Evolutionary conservation across 2,329 filamentous ascomycete species (phyloP), one percentile per base, ranked within the genome.

Genomic region (Colletotrichum siamense): DNA sequence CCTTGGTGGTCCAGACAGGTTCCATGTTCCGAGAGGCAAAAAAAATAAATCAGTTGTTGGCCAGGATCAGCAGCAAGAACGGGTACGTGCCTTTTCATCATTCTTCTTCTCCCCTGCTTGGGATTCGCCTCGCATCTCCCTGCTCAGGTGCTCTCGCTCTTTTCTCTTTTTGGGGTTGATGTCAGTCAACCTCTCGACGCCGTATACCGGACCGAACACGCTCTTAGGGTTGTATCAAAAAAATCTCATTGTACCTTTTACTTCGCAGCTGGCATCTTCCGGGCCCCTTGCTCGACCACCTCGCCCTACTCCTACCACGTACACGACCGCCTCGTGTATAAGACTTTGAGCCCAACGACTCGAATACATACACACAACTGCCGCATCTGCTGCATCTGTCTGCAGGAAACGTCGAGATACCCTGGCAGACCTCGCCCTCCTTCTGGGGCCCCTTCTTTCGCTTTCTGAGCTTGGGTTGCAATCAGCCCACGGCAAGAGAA

Each of bases 81-180:
- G 68, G 69, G 73, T 73, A 73, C 70, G 70, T 76, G 64, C 73
- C 70, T 57, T 62, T 72, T n/a, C 32, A 69, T 76, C 69, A 70
- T 76, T 76, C 15, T 73, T 26, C 69, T 9, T 73, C 70, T 26
- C 34, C 16, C 49, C 49, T 26, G 34, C 55, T 28, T 55, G 28
- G 28, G 22, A n/a, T n/a, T 49, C 39, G 39, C 39, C 39, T 49
- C 39, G 39, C 39, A 49, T 49, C 18, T 12, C 16, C 1, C 8
- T 39, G 36, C 36, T 3, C 39, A n/a, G 39, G 39, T 44, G 24
- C n/a, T 15, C 69, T 26, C 24, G 26, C 39, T 76, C 70, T 69
- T 69, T 55, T 36, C 34, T 69, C 59, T 26, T 69, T 65, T 49
- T 49, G 39, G 0, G 44, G 22, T 67, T 32, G 52, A 62, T 67